Base-by-base conservation (phyloP, 257 asterid genomes). In the Coffea canephora region DNA sequence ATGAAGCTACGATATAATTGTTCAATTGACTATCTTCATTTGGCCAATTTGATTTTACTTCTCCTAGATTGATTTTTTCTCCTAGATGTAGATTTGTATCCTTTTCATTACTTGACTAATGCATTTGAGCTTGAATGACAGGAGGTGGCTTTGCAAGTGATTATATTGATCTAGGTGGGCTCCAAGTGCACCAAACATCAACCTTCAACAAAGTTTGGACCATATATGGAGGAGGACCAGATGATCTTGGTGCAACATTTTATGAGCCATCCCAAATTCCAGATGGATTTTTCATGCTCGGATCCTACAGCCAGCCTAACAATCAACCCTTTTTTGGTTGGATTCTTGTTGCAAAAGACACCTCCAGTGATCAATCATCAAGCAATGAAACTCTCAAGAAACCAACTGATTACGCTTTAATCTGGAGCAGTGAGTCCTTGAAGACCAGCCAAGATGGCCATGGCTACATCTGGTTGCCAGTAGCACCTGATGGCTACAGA, bases 251-350 rank as follows among this genome's bases (percentile, higher is more conserved):
- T 3, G 96, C 89, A 59, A 87, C 99, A 45, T 91, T 92, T 75
- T 91, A 83, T 41, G 97, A 96, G 71, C 99, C 99, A 1, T 82
- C 94, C 3, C 27, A 84, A 1, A 83, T 94, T 21, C 99, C 98
- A 0, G 95, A 92, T 75, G 98, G 97, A 67, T 94, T 85, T 59
- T 92, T 91, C 73, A 88, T 93, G 96, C 93, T 96, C 65, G 97
- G 97, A 2, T 82, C 83, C 87, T 92, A 88, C 54, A 88, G 91
- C 23, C 99, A 96, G 77, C 88, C 97, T 19, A 96, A 92, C 83
- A 87, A 90, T 78, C 87, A 80, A 34, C 94, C 91, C 0, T 84
- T 90, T 10, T 94, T 86, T 54, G 98, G 98, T 48, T 87, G 92
- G 91, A 81, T 89, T 81, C 85, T 96, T 81, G 96, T 88, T 13